Evolutionary conservation across 176 grass and related monocot genomes (phyloP).

Genomic region (Lolium multiflorum): DNA sequence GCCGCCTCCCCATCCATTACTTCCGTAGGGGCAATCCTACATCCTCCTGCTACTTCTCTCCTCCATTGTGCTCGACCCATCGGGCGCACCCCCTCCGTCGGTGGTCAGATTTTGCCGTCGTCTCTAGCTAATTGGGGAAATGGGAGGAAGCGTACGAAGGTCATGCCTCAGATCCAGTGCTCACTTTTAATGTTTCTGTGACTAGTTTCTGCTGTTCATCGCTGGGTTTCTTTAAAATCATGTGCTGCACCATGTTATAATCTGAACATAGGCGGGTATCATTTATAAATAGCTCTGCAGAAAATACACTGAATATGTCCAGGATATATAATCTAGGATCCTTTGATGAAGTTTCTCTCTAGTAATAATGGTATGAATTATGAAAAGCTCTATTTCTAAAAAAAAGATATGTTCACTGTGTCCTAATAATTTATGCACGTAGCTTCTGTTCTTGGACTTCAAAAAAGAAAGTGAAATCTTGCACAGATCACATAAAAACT

Average conservation of each 20-base stretch:
- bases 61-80: background rate
- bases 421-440: background rate
- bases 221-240: background rate
- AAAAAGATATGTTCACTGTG: background rate
- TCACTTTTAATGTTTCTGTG: background rate
- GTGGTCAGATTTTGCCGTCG: background rate
- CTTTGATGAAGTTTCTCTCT: constrained; percentile 5
- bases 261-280: background rate
- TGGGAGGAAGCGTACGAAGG: background rate
- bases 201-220: background rate
- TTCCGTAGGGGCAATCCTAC: background rate
- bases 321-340: background rate
- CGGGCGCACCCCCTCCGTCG: background rate
- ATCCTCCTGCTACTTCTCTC: background rate
- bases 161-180: background rate
- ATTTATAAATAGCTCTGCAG: background rate
- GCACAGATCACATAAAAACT: background rate
- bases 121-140: background rate
- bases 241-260: background rate
- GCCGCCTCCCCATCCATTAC: constrained; percentile 20
- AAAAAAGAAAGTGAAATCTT: background rate
- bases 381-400: background rate
- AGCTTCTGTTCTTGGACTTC: background rate
- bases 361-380: background rate
- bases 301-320: background rate